Evolutionary conservation across 2,329 filamentous ascomycete species (phyloP), one percentile per base, ranked within the genome.

Genomic region (Cladosporium sp.): DNA sequence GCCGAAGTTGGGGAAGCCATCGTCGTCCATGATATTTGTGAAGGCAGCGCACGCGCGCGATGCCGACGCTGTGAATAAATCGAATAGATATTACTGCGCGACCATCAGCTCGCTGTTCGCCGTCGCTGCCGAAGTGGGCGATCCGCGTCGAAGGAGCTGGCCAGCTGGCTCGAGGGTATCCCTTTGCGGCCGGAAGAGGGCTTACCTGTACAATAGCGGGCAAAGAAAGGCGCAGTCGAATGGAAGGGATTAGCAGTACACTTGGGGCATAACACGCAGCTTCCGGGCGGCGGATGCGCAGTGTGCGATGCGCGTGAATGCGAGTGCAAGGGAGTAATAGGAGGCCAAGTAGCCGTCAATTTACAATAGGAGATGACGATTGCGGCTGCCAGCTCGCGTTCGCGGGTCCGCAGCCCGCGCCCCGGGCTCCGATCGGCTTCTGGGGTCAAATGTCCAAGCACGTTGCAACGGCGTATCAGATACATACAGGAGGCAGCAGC

Each of bases 1-100:
- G 45, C 68, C 68, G 59, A 70, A 72, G 60, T 72, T 67, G 53
- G 70, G 69, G 18, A 59, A 67, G 31, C 68, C 66, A 58, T 63
- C 56, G 53, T 66, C 61, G 53, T 56, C 60, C 59, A 61, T 63
- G 45, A 50, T 60, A 38, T 44, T 33, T 42, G 41, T 42, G 18
- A 50, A 43, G 6, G n/a, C 43, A 33, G 49, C 40, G 32, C 43
- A 46, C 32, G 7, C 22, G 22, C 22, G 46, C 46, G 40, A 34
- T 31, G 38, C 31, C 38, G 33, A 43, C 16, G 38, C 46, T 43
- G 8, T n/a, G 38, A 37, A 50, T 43, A 16, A 38, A 42, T 35
- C 9, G 13, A 19, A 18, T 37, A 33, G 32, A 37, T 42, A 50
- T 35, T 50, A 50, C 46, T 50, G 46, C 16, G 31, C 46, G 46